phyloP scores from a whole-genome alignment of 2,329 filamentous ascomycete genomes.

The Pseudogymnoascus verrucosus region DNA sequence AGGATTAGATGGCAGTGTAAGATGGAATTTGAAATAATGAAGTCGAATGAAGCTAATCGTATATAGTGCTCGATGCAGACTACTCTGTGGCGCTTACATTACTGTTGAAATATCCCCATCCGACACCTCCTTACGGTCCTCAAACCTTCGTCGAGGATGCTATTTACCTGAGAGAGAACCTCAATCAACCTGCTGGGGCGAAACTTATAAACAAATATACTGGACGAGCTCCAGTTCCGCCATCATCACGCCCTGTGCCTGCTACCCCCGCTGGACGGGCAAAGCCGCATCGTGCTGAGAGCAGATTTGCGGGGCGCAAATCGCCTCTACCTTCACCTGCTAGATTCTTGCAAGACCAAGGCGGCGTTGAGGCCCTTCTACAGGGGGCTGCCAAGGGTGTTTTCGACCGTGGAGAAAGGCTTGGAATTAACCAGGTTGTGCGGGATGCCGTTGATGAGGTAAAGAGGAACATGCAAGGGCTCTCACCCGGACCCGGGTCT shows the following conservation, averaged over 20 bases:
- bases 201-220: conserved; percentile 66
- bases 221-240: conserved; percentile 39
- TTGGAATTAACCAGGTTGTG: conserved; percentile 73
- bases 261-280: conserved; percentile 23
- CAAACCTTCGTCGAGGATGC: conserved; percentile 83
- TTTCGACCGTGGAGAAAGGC: conserved; percentile 63
- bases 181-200: conserved; percentile 52
- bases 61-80: conserved; percentile 73
- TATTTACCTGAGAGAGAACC: conserved; percentile 60
- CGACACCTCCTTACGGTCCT: conserved; percentile 53
- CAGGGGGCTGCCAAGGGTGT: conserved; percentile 71
- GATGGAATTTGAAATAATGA: conserved; percentile 27
- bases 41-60: background rate
- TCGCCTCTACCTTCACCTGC: conserved; percentile 26
- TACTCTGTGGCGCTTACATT: conserved; percentile 79
- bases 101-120: conserved; percentile 74
- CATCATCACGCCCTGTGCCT: conserved; percentile 20
- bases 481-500: conserved; percentile 33
- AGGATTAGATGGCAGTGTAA: conserved; percentile 82
- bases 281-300: conserved; percentile 17
- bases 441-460: conserved; percentile 77
- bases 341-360: conserved; percentile 39
- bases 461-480: conserved; percentile 62
- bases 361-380: conserved; percentile 60
- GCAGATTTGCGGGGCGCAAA: conserved; percentile 19